A percentile compares a stretch with the other conserved stretches of the same genome.
These are phyloP conservation scores for Crucihimalaya himalaica DNA, from an alignment of 345 rosid genomes.

Conservation along the genomic window DNA sequence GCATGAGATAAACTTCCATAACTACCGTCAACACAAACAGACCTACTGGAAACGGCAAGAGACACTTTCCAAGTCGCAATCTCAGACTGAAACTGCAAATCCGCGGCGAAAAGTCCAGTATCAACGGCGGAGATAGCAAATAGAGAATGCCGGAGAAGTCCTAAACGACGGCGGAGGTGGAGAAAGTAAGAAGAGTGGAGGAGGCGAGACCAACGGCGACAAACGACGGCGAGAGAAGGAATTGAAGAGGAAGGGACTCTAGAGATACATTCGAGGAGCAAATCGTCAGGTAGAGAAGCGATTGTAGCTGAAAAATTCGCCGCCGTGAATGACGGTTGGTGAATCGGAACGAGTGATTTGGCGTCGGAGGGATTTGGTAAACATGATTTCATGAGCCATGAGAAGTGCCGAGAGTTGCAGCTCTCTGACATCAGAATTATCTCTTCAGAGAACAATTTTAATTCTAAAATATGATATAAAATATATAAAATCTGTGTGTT, in stretches of 20 bases:
- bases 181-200: constrained; percentile 65
- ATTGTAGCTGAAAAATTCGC: constrained; percentile 25
- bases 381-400: constrained; percentile 92
- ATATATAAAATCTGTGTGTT: not conserved
- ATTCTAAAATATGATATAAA: not conserved
- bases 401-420: constrained; percentile 90
- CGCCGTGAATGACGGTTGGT: constrained; percentile 28
- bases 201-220: constrained; percentile 86
- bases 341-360: constrained; percentile 40
- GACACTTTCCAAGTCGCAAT: constrained; percentile 44
- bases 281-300: constrained; percentile 75
- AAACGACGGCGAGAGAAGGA: constrained; percentile 61
- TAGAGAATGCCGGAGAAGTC: constrained; percentile 55
- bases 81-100: constrained; percentile 40
- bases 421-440: constrained; percentile 55
- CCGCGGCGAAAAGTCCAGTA: constrained; percentile 53
- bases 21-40: constrained; percentile 31
- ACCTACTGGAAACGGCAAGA: constrained; percentile 30
- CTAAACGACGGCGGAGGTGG: constrained; percentile 61
- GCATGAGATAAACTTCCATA: constrained; percentile 49
- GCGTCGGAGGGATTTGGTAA: constrained; percentile 60
- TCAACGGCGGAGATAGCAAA: constrained; percentile 59
- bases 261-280: constrained; percentile 74
- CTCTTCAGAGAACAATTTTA: constrained; percentile 5
- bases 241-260: constrained; percentile 70